Base-by-base conservation (phyloP, 805 yeast genomes). In the Danielia reshetovae region DNA sequence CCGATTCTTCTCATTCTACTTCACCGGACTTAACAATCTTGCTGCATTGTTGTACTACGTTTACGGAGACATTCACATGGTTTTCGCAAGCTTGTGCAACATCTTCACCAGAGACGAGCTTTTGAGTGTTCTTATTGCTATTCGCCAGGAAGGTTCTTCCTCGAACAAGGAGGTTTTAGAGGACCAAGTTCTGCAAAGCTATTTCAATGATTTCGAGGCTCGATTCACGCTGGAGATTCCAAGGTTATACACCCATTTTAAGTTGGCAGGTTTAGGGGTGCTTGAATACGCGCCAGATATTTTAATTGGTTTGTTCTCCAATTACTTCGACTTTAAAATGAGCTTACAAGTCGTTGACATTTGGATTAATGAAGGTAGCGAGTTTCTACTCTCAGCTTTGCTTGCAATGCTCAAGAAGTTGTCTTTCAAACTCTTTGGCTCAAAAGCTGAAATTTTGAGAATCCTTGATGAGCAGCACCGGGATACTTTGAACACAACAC, bases 341-440 rank as follows among this genome's bases (percentile, higher is more conserved):
- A 53, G 73, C 6, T 59, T 68, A 17, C 67, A 77, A 11, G 44
- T 81, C 5, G 47, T 82, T 40, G 89, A 82, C 51, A 61, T 81
- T 4, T 69, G 68, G 51, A 51, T 79, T 8, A 79, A 79, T 51
- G 86, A 80, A 50, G 79, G 81, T 44, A 56, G 70, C 2, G 27
- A 23, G 1, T 65, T 79, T 42, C 49, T 81, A 31, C 55, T 77
- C 27, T 65, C 81, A 14, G 66, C 71, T 8, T 60, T 73, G 2
- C 52, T 81, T n/a, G 83, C 77, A 0, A 51, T 79, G 10, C 50
- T 82, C 27, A 62, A 65, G 16, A 60, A 63, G 27, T 57, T 75
- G 13, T 73, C 71, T 29, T 50, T 48, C 40, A 72, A 71, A 45
- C 60, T 81, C 21, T 77, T 67, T 50, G 84, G 79, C 2, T 45